Evolutionary conservation across 371 early-diverging fungal genomes (phyloP), one percentile per base, ranked within the genome.

Genomic region (Rhizomucor pusillus): DNA sequence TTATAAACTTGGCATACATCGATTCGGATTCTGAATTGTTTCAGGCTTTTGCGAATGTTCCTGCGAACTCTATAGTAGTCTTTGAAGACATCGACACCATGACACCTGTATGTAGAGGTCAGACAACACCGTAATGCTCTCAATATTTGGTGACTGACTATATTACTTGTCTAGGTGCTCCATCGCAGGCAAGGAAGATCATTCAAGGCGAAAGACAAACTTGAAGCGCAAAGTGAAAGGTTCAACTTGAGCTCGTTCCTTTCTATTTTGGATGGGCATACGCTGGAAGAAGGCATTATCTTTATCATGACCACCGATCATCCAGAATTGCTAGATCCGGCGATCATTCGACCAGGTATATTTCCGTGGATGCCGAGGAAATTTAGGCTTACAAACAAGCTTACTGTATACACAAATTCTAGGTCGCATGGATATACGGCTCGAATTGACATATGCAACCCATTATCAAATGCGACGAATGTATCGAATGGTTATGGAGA

Each of bases 231-330:
- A 29, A 29, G 7, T 29, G 29, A 29, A 29, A 29, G 7, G 29
- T 71, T 83, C 40, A 89, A 90, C 13, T 82, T 93, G 61, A 79
- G 89, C 9, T 89, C 89, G 22, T 80, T 94, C 39, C 69, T 94
- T 44, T 88, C 88, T 57, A 88, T 88, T 47, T 70, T 92, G 10
- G 94, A 93, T 67, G 94, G 94, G 13, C 86, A 91, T 66, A 87
- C 86, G 33, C 74, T 89, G 7, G 79, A 80, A 41, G 89, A 90
- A 47, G 88, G 90, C 9, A 79, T 79, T 25, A 73, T 89, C 22
- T 80, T 88, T 54, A 82, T 90, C 53, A 93, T 95, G 93, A 93
- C 95, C 3, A 90, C 90, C 3, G 93, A 94, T 73, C 89, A 89
- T 61, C 82, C 88, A 39, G 90, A 91, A 45, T 68, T 77, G 33